These are phyloP conservation scores for Pythium insidiosum DNA, from an alignment of 352 stramenopile species.

Conservation along the genomic window DNA sequence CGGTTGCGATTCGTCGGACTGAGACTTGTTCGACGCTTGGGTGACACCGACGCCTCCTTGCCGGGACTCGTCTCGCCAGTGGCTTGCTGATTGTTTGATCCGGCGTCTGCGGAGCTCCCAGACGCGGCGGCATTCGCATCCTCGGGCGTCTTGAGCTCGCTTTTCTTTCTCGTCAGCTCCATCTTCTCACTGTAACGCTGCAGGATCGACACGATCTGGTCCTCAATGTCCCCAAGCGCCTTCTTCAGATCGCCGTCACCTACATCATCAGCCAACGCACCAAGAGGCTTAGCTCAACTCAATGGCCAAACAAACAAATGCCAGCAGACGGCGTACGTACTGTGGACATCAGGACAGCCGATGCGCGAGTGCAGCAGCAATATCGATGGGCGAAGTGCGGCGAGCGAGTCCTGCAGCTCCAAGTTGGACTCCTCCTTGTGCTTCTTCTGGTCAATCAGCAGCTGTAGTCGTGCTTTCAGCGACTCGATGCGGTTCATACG, in stretches of 20 bases:
- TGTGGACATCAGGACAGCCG: constrained; percentile 56
- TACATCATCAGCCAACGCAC: constrained; percentile 10
- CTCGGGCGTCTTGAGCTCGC: constrained; percentile 1
- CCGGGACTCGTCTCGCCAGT: too few species aligned
- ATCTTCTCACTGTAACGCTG: constrained; percentile 63
- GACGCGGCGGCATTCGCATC: too few species aligned
- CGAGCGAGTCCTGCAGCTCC: constrained; percentile 58
- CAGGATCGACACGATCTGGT: constrained; percentile 55
- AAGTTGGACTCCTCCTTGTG: constrained; percentile 67
- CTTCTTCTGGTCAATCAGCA: constrained; percentile 62
- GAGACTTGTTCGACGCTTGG: neutral
- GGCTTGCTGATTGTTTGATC: constrained; percentile 11
- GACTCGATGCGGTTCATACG: constrained; percentile 67
- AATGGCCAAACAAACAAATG: constrained; percentile 1
- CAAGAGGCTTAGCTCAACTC: neutral
- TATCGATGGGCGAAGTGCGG: constrained; percentile 51
- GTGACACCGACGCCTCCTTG: neutral
- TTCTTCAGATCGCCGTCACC: constrained; percentile 67
- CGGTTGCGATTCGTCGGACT: too few species aligned
- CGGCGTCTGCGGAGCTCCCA: too few species aligned
- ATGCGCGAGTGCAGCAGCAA: constrained; percentile 62
- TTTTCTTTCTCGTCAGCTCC: constrained; percentile 22
- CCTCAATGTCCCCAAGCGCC: constrained; percentile 66
- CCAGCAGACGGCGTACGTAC: too few species aligned
- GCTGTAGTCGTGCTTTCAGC: constrained; percentile 52